Base-by-base conservation (phyloP, 768 basidiomycete species). In the Cantharellus anzutake region DNA sequence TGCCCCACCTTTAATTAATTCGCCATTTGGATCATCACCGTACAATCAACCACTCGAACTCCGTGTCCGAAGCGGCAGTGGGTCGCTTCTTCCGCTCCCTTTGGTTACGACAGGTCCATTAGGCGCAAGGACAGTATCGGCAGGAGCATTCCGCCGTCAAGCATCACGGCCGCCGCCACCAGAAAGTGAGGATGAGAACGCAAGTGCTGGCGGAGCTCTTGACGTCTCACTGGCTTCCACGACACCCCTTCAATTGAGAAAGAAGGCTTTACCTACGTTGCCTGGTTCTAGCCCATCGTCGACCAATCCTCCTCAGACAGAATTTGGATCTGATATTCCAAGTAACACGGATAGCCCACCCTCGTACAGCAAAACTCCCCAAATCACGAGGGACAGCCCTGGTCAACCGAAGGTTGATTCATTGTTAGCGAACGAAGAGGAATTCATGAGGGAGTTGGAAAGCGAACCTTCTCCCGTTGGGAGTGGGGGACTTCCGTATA, bases 391-490 rank as follows among this genome's bases (percentile, higher is more conserved):
- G 29, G 44, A 48, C 44, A 48, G 44, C 29, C 44, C 44, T 48
- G 44, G 44, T 11, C 20, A 29, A 29, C 20, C 20, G 20, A 29
- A 29, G 20, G 20, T 29, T 29, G 20, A 29, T 29, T 29, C 20
- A 29, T 7, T 11, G 11, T 14, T 55, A 7, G 14, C 52, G 14
- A 37, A 55, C 52, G 52, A 55, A 55, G 52, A 11, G 35, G 52
- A 55, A 37, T 55, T 55, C 52, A 55, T 55, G 52, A 11, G 52
- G 11, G 52, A 55, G 52, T 37, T 55, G 52, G 52, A 55, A 37
- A 55, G 38, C 11, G 52, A 55, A 11, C 11, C 52, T 55, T 7
- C 14, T 11, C 52, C 52, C 35, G 35, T 14, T 48, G 44, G 44
- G 20, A 29, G 20, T 29, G 20, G 20, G 20, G 20, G 20, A 29